Conservation (phyloP, 306 rosid species). For the Aeschynomene evenia region DNA sequence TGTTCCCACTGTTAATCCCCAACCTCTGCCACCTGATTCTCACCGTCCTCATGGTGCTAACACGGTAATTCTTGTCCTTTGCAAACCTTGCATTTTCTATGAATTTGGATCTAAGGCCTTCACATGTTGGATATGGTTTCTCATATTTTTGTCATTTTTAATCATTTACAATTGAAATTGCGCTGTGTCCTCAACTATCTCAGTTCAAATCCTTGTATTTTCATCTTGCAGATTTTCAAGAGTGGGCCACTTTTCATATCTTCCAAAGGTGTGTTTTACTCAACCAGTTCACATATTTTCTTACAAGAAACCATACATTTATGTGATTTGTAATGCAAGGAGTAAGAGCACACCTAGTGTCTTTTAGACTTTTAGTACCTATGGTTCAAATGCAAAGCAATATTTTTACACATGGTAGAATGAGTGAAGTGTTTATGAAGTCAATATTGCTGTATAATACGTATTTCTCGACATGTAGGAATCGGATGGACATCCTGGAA, state of each 20-base stretch:
- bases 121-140: neutral
- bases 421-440: neutral
- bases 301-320: neutral
- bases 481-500: constrained; percentile 99
- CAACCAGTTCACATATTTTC: constrained; percentile 9
- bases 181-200: neutral
- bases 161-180: neutral
- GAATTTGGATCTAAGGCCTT: constrained; percentile 20
- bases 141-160: neutral
- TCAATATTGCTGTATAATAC: constrained; percentile 15
- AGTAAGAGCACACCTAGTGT: constrained; percentile 4
- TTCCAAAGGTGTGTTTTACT: constrained; percentile 75
- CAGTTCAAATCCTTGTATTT: constrained; percentile 20
- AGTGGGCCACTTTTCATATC: constrained; percentile 93
- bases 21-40: constrained; percentile 44
- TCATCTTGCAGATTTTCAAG: constrained; percentile 75
- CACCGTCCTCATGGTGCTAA: constrained; percentile 45
- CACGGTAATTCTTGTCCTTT: constrained; percentile 52
- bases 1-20: constrained; percentile 44
- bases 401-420: neutral
- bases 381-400: neutral
- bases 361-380: too few relatives aligned
- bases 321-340: neutral
- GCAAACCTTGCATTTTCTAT: neutral
- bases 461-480: constrained; percentile 46